Evolutionary conservation across 148 eudicot genomes (phyloP).

Genomic region (Persicaria tinctoria): DNA sequence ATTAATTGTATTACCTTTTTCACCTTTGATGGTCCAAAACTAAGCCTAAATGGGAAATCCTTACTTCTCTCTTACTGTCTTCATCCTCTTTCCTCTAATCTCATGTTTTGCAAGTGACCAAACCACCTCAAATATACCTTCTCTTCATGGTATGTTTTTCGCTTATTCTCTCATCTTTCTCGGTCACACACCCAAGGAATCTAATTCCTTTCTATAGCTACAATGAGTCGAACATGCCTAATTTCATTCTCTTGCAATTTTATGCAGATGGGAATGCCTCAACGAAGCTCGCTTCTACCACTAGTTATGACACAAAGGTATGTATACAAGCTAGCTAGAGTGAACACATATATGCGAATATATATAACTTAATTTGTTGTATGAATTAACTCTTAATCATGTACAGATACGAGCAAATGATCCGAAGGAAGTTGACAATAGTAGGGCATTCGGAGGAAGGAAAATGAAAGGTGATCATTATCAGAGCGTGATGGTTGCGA

Average conservation of each 20-base stretch:
- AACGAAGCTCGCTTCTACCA: background rate
- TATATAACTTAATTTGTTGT: no score
- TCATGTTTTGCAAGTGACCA: background rate
- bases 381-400: background rate
- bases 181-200: background rate
- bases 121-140: background rate
- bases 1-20: background rate
- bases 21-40: background rate
- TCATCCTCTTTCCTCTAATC: background rate
- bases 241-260: background rate
- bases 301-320: background rate
- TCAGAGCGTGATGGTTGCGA: background rate
- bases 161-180: background rate
- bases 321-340: background rate
- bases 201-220: background rate
- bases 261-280: background rate
- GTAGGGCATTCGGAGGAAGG: background rate
- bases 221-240: background rate
- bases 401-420: background rate
- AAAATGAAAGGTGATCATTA: background rate
- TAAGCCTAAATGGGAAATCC: background rate
- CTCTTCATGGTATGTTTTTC: conserved; percentile 1
- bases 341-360: no score
- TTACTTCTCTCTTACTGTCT: background rate
- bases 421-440: background rate